Evolutionary conservation across 805 yeast genomes (phyloP), one percentile per base, ranked within the genome.

Genomic region (Hanseniaspora nectarophila): DNA sequence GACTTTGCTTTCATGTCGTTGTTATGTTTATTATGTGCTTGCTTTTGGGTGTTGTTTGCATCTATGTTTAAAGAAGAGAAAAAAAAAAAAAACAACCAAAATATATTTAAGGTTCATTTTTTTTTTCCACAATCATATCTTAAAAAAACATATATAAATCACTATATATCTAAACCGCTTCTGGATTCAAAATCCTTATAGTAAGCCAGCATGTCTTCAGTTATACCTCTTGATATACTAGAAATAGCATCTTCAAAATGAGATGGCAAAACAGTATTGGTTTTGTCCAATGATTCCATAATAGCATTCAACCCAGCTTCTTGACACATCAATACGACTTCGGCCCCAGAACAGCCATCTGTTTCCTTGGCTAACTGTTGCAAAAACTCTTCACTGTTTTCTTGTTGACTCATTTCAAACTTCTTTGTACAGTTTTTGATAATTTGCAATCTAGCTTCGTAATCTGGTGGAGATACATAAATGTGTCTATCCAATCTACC

Each of bases 281-380:
- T 74, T 9, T 46, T 18, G 4, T 77, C 68, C 5, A 74, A 65
- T 56, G 84, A 68, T 58, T 86, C 95, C 82, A 86, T 87, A 54
- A 92, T 80, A 0, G 97, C 96, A n/a, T 84, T 78, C 12, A 92
- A 68, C 2, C 98, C 98, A 0, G 97, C 96, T 65, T 90, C 97
- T 64, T 89, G 97, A 60, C 96, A 86, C 20, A 90, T 65, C 20
- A 88, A 72, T 0, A 89, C 95, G 35, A 92, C 85, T 65, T 92
- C 98, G 0, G 97, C 96, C 34, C 99, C 99, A 0, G 97, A 88
- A 61, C 95, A 88, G 0, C 98, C 97, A 0, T 83, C 90, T 0
- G 96, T 85, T 5, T 68, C 60, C 1, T 59, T 65, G 0, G 95
- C 88, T 10, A 86, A 67, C 8, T 24, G 16, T 15, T 35, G 13